These are phyloP conservation scores for Hymenoscyphus scutula DNA, from an alignment of 2,329 filamentous ascomycete genomes.

Conservation along the genomic window DNA sequence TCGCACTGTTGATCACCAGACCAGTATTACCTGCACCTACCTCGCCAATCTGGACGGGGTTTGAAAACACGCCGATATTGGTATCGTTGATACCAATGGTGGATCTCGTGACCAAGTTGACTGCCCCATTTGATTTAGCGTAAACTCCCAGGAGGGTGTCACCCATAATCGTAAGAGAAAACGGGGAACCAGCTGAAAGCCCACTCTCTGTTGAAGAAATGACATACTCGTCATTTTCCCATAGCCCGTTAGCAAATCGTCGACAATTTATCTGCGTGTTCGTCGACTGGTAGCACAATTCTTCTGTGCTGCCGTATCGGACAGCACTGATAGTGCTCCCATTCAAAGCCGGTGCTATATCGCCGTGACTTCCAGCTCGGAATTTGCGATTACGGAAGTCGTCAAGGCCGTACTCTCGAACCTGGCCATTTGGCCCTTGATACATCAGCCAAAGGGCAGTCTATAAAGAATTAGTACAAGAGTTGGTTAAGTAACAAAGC, in stretches of 20 bases:
- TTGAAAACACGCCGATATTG: constrained; percentile 11
- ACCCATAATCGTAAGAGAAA: constrained; percentile 8
- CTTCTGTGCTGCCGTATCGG: constrained; percentile 13
- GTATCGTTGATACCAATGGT: constrained; percentile 7
- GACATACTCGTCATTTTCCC: constrained; percentile 13
- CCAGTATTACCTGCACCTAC: constrained; percentile 14
- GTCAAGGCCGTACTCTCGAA: constrained; percentile 20
- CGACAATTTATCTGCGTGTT: constrained; percentile 13
- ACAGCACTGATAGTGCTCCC: constrained; percentile 12
- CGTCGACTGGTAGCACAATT: constrained; percentile 13
- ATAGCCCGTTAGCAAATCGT: constrained; percentile 12
- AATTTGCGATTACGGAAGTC: constrained; percentile 17
- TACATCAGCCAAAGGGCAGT: constrained; percentile 18
- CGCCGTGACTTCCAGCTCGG: constrained; percentile 13
- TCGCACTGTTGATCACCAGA: constrained; percentile 10
- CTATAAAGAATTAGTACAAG: not conserved
- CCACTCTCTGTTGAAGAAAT: constrained; percentile 16
- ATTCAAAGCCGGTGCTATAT: constrained; percentile 6
- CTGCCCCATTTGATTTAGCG: constrained; percentile 10
- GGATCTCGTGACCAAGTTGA: constrained; percentile 14
- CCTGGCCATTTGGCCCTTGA: constrained; percentile 13
- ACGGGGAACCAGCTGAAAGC: constrained; percentile 6
- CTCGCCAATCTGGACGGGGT: not conserved
- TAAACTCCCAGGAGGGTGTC: constrained; percentile 13
- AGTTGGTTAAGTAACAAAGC: not conserved